phyloP scores from a whole-genome alignment of 1,139 yeast species.

The Spathaspora sp. region DNA sequence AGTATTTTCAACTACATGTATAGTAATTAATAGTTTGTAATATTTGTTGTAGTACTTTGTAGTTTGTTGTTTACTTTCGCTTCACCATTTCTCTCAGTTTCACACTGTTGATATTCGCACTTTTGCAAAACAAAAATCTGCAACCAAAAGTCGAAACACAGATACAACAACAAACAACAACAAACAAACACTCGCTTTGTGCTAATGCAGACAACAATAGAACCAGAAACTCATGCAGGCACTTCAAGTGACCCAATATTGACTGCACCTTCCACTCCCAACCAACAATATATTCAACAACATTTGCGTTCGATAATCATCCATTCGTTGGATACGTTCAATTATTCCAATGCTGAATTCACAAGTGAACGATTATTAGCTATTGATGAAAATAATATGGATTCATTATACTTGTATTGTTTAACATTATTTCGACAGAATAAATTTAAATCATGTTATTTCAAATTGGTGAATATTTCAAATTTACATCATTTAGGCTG shows the following conservation, averaged over 20 bases:
- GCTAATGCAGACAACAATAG: background rate
- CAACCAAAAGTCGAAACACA: background rate
- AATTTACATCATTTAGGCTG: conserved; percentile 69
- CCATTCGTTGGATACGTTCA: conserved; percentile 71
- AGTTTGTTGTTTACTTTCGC: background rate
- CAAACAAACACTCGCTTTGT: conserved; percentile 1
- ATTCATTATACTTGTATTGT: conserved; percentile 64
- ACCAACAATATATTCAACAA: conserved; percentile 23
- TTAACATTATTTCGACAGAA: conserved; percentile 56
- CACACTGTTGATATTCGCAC: background rate
- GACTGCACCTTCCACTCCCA: conserved; percentile 3
- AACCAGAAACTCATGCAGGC: background rate
- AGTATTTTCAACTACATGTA: background rate
- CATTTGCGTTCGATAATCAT: conserved; percentile 57
- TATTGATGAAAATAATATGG: conserved; percentile 46
- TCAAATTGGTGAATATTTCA: conserved; percentile 33
- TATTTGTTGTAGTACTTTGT: background rate
- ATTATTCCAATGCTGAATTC: conserved; percentile 72
- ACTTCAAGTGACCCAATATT: conserved; percentile 1
- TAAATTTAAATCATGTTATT: conserved; percentile 61
- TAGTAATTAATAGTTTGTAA: background rate
- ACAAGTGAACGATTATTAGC: conserved; percentile 77
- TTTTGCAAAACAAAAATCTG: background rate
- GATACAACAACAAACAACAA: conserved; percentile 1
- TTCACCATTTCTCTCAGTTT: no score